Conservation (phyloP, 805 yeast species). For the Cyberlindnera xylosilytica region DNA sequence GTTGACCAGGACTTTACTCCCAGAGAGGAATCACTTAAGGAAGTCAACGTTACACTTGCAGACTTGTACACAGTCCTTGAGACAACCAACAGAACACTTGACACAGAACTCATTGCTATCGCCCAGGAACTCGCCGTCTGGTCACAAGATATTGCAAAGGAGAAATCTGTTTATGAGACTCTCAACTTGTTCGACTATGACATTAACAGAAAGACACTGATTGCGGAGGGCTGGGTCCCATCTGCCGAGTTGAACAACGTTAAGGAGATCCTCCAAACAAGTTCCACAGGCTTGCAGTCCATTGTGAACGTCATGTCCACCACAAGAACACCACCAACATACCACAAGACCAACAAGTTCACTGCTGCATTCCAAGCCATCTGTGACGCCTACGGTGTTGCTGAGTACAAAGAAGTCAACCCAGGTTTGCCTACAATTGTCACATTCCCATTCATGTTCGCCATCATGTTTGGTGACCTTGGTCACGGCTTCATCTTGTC, state of each 20-base stretch:
- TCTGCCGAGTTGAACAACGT: slow-evolving; percentile 60
- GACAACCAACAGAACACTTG: slow-evolving; percentile 66
- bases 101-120: slow-evolving; percentile 74
- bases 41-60: slow-evolving; percentile 56
- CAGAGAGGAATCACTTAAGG: slow-evolving; percentile 61
- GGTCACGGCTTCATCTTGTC: slow-evolving; percentile 92
- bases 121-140: slow-evolving; percentile 73
- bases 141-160: slow-evolving; percentile 67
- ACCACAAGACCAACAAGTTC: slow-evolving; percentile 90
- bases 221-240: slow-evolving; percentile 98
- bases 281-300: slow-evolving; percentile 58
- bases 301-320: slow-evolving; percentile 61
- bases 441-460: slow-evolving; percentile 98
- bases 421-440: slow-evolving; percentile 94
- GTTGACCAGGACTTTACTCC: slow-evolving; percentile 48
- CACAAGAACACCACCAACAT: slow-evolving; percentile 89
- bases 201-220: slow-evolving; percentile 68
- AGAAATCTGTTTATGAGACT: slow-evolving; percentile 78
- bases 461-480: slow-evolving; percentile 97
- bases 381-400: slow-evolving; percentile 93
- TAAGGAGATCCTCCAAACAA: slow-evolving; percentile 62
- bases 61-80: slow-evolving; percentile 60
- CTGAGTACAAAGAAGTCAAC: slow-evolving; percentile 90
- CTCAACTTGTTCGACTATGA: slow-evolving; percentile 80
- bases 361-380: slow-evolving; percentile 90